Percentiles rank a stretch among this genome's conserved stretches.
phyloP scores from a whole-genome alignment of 305 asterid species.

The Coffea humblotiana region DNA sequence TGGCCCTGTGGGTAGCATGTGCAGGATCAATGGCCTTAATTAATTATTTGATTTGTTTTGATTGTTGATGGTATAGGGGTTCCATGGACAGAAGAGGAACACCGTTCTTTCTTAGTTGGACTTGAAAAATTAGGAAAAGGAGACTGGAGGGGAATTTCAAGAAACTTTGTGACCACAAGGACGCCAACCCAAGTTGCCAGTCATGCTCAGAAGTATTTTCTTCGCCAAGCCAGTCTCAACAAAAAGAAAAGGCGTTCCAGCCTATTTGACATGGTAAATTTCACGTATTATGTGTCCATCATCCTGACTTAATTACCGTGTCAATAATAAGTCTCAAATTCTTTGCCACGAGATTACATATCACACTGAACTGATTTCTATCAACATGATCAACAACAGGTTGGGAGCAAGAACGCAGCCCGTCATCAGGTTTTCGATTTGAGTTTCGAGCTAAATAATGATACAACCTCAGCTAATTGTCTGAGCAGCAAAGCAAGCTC shows the following conservation, averaged over 20 bases:
- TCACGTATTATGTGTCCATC: not conserved
- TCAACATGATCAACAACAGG: constrained; percentile 15
- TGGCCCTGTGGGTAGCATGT: not conserved
- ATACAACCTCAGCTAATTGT: not conserved
- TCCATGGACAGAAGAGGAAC: constrained; percentile 86
- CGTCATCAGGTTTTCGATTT: constrained; percentile 1
- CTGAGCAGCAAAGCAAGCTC: not conserved
- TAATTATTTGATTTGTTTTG: not conserved
- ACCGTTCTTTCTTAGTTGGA: constrained; percentile 55
- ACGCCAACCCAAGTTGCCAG: constrained; percentile 88
- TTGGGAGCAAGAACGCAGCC: constrained; percentile 10
- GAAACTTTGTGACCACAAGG: constrained; percentile 60
- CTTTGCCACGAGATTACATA: not conserved
- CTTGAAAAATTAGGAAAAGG: constrained; percentile 71
- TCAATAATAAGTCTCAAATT: not conserved
- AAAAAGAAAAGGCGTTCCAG: constrained; percentile 65
- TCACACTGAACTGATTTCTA: not conserved
- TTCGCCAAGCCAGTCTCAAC: constrained; percentile 45
- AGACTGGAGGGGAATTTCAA: constrained; percentile 83
- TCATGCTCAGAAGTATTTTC: constrained; percentile 78
- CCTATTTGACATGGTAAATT: constrained; percentile 69
- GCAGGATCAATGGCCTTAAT: not conserved
- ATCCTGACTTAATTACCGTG: not conserved
- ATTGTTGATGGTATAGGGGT: constrained; percentile 36
- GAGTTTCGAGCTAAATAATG: not conserved